Evolutionary conservation across 495 filamentous ascomycete species (phyloP), one percentile per base, ranked within the genome.

Genomic region (Xylaria palmicola): DNA sequence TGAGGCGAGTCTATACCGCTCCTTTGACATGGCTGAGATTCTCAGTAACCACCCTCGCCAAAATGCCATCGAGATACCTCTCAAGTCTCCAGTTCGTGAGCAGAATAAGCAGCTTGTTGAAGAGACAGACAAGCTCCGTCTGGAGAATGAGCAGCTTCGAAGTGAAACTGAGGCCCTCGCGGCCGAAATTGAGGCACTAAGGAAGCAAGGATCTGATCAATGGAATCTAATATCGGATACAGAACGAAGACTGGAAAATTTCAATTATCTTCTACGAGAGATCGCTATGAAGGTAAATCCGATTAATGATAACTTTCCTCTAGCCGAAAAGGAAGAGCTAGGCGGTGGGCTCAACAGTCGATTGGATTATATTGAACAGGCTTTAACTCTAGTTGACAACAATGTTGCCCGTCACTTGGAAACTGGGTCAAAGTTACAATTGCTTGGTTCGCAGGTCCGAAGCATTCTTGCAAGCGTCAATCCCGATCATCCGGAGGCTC

Each of bases 1-100:
- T 64, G 90, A 95, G 59, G 81, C 88, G 60, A 93, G 86, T 69
- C 78, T 93, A 30, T 96, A 96, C 66, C 81, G 83, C 51, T 81
- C 85, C 2, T 81, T 88, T 1, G 90, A 95, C 60, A 81, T 86
- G 55, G 69, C 87, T 40, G 84, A 90, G 55, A 85, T 69, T 27
- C 71, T 75, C 51, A 47, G 72, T 10, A 66, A 57, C 30, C 68
- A 68, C 22, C 49, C 61, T 36, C 67, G 59, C 43, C 75, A 74
- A 43, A 73, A 73, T 48, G 63, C 72, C 13, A 74, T 81, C 48
- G 77, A 76, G 48, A 75, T 81, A 27, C 75, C 79, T 22, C 56
- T 77, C 59, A 79, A 79, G 65, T 75, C 77, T 40, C 73, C 79
- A 20, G 70, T 75, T 34, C 74, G 78, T 24, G 73, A 76, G 52